Percentiles rank a stretch among this genome's conserved stretches.
Conservation (phyloP, 768 basidiomycete genomes). For the Suillus alpinus region DNA sequence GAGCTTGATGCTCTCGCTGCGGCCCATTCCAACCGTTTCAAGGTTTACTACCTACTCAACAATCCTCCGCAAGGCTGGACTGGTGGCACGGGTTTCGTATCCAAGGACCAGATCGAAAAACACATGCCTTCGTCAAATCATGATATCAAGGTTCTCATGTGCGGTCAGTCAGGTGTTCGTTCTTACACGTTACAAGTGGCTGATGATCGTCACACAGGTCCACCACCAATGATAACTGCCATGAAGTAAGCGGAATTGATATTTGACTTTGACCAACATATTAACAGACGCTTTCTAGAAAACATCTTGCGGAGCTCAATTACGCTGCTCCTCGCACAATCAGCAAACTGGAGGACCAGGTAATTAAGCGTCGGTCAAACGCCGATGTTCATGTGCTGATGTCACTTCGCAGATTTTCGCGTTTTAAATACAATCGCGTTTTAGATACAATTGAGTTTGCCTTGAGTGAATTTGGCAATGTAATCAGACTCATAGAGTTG, state of each 20-base stretch:
- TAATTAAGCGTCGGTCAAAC: slow-evolving; percentile 22
- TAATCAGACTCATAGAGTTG: not conserved
- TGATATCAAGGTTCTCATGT: slow-evolving; percentile 85
- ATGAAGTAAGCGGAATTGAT: slow-evolving; percentile 61
- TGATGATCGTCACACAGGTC: slow-evolving; percentile 38
- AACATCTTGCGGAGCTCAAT: slow-evolving; percentile 83
- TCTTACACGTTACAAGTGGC: not conserved
- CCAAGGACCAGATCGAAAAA: slow-evolving; percentile 85
- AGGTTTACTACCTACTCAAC: slow-evolving; percentile 89
- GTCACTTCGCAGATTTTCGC: slow-evolving; percentile 34
- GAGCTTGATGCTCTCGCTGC: slow-evolving; percentile 81
- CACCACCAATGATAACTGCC: slow-evolving; percentile 74
- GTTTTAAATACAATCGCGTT: slow-evolving; percentile 36
- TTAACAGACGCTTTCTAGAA: slow-evolving; percentile 43
- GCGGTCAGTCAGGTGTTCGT: slow-evolving; percentile 53
- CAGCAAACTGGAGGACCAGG: slow-evolving; percentile 92
- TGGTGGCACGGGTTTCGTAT: slow-evolving; percentile 89
- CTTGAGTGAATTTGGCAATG: not conserved
- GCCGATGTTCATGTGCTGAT: slow-evolving; percentile 14
- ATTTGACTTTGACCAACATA: not conserved
- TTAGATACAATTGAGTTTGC: slow-evolving; percentile 16
- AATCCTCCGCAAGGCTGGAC: slow-evolving; percentile 87
- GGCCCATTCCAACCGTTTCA: slow-evolving; percentile 65
- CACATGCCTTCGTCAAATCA: slow-evolving; percentile 63
- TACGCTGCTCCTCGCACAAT: slow-evolving; percentile 86